A percentile compares a stretch with the other conserved stretches of the same genome.
phyloP scores from a whole-genome alignment of 2,329 filamentous ascomycete species.

The Aspergillus viridinutans region DNA sequence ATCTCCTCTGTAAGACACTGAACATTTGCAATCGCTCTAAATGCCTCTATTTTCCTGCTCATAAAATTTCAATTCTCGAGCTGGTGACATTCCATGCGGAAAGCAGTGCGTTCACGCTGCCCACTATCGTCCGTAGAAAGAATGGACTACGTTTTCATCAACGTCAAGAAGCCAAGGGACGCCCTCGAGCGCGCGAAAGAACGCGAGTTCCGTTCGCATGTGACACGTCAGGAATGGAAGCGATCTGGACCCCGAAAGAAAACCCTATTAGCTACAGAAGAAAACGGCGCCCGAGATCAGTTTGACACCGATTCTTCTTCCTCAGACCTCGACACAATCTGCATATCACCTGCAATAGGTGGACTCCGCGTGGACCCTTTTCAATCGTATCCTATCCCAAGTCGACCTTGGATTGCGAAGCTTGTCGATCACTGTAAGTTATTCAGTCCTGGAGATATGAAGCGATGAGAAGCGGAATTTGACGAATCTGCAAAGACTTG shows the following conservation, averaged over 20 bases:
- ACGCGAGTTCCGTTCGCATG: slow-evolving; percentile 22
- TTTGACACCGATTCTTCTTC: too few species aligned
- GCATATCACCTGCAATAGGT: slow-evolving; percentile 17
- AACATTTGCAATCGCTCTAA: too few species aligned
- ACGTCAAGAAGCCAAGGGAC: slow-evolving; percentile 21
- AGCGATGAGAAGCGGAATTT: too few species aligned
- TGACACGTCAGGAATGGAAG: slow-evolving; percentile 24
- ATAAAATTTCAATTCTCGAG: too few species aligned
- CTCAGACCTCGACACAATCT: slow-evolving; percentile 3
- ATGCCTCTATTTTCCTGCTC: too few species aligned
- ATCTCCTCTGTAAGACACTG: too few species aligned
- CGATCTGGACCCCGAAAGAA: slow-evolving; percentile 1
- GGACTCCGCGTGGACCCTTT: slow-evolving; percentile 27
- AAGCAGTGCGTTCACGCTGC: too few species aligned
- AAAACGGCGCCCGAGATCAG: too few species aligned
- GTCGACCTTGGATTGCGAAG: slow-evolving; percentile 30
- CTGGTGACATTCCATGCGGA: too few species aligned
- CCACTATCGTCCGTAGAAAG: too few species aligned
- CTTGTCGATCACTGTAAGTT: slow-evolving; percentile 33
- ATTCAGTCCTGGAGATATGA: too few species aligned
- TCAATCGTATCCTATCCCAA: slow-evolving; percentile 35
- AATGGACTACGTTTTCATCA: slow-evolving; percentile 24
- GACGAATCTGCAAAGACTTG: slow-evolving; percentile 23
- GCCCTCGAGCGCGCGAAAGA: slow-evolving; percentile 22
- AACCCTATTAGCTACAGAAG: too few species aligned